Base-by-base conservation (phyloP, 1,139 yeast species). In the Saccharomyces hybrid region DNA sequence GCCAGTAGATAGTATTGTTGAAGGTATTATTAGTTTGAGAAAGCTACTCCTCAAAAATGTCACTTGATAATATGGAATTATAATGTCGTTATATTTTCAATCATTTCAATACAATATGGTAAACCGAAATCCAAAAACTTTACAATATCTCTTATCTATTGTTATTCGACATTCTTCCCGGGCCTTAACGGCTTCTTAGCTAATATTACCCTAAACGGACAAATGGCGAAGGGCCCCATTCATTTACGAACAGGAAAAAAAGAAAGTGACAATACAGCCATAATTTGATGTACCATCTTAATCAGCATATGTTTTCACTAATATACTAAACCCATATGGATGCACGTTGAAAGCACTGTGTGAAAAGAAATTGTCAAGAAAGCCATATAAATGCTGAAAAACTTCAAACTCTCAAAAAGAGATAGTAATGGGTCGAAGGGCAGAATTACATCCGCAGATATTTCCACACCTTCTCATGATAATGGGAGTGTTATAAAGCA, bases 371-470 rank as follows among this genome's bases (percentile, higher is more conserved):
- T 44, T 25, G 28, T 23, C 42, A 34, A 44, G 20, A 44, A 16
- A 26, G 32, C 38, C 38, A 4, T 20, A 28, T 7, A 14, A 5
- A 61, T 61, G 63, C 50, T 61, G 27, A 54, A 65, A 62, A 63
- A 64, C 47, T 63, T 67, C 51, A 67, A 63, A 53, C 57, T 66
- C 9, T 53, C 63, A 6, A 61, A 58, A 38, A 58, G 59, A 55
- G 67, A 65, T 20, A 60, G 66, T 49, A 56, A 57, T 27, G 56
- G 60, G 13, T 56, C 67, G 3, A 65, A 62, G 49, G 57, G 64
- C n/a, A 60, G 68, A 48, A 64, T 67, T 28, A 66, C 69, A 3
- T 67, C 70, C 23, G 66, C 70, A 16, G 69, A 67, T 50, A 67
- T 67, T 20, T 66, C 70, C 25, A 59, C 66, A 1, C 70, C 70